phyloP scores from a whole-genome alignment of 2,329 filamentous ascomycete genomes.

The Cadophora malorum region DNA sequence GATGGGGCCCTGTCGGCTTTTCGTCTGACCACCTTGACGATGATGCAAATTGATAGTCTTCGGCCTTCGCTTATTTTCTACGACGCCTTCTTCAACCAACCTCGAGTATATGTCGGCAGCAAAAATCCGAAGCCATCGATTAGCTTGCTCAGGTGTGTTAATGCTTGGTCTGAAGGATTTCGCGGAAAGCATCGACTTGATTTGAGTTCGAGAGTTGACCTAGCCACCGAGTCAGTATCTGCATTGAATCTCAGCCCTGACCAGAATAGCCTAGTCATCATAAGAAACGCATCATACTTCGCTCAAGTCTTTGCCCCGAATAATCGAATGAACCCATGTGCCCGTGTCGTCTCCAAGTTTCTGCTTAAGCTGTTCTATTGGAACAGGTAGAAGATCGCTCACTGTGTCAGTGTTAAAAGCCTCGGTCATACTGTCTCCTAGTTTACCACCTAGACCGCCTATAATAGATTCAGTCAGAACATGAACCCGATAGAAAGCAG shows the following conservation, averaged over 20 bases:
- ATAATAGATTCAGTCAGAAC: neutral
- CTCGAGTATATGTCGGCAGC: constrained; percentile 88
- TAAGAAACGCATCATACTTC: constrained; percentile 52
- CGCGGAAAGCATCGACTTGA: constrained; percentile 96
- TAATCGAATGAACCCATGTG: constrained; percentile 81
- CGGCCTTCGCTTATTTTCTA: constrained; percentile 86
- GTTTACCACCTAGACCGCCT: constrained; percentile 90
- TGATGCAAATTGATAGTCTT: constrained; percentile 87
- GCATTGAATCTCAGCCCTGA: neutral
- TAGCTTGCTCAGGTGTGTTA: constrained; percentile 76
- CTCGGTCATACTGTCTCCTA: constrained; percentile 85
- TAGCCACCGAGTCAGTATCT: constrained; percentile 5
- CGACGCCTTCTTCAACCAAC: constrained; percentile 86
- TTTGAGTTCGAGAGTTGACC: constrained; percentile 88
- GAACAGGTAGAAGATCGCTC: constrained; percentile 73
- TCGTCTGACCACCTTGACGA: constrained; percentile 73
- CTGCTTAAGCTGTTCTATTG: constrained; percentile 77
- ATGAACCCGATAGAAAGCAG: neutral
- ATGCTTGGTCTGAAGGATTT: constrained; percentile 93
- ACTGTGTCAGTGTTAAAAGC: constrained; percentile 82
- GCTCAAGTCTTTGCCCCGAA: constrained; percentile 84
- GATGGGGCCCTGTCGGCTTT: constrained; percentile 78
- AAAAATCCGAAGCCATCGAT: constrained; percentile 90
- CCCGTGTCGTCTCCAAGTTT: constrained; percentile 86
- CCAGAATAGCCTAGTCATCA: neutral